Percentiles rank a stretch among this genome's conserved stretches.
These are phyloP conservation scores for Podaxis carcinomalis DNA, from an alignment of 768 basidiomycete genomes.

Conservation along the genomic window DNA sequence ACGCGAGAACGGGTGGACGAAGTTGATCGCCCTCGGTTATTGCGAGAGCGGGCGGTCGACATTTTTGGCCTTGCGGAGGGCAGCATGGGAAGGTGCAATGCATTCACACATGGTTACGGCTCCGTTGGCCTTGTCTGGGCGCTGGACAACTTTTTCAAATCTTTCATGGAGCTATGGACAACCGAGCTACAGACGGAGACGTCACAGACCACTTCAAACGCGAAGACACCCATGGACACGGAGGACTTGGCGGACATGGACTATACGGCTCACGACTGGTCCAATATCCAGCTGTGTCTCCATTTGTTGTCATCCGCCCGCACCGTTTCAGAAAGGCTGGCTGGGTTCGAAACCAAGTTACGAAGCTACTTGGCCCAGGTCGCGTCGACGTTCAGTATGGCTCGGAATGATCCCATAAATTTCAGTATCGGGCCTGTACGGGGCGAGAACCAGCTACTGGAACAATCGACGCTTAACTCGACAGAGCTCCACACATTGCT, in stretches of 20 bases:
- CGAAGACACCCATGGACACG: slow-evolving; percentile 29
- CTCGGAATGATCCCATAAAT: slow-evolving; percentile 48
- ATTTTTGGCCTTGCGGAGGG: slow-evolving; percentile 79
- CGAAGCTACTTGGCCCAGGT: slow-evolving; percentile 54
- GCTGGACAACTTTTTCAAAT: slow-evolving; percentile 64
- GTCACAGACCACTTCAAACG: slow-evolving; percentile 23
- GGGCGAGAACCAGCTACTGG: slow-evolving; percentile 71
- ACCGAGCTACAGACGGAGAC: slow-evolving; percentile 41
- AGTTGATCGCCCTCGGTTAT: slow-evolving; percentile 52
- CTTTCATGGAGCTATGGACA: slow-evolving; percentile 67
- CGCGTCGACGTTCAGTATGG: slow-evolving; percentile 53
- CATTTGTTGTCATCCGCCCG: slow-evolving; percentile 83
- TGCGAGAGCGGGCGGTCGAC: slow-evolving; percentile 73
- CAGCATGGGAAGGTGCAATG: slow-evolving; percentile 65
- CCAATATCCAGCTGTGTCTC: slow-evolving; percentile 74
- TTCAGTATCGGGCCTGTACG: slow-evolving; percentile 54
- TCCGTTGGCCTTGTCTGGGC: slow-evolving; percentile 67
- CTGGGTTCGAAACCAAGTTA: slow-evolving; percentile 67
- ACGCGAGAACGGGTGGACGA: slow-evolving; percentile 33
- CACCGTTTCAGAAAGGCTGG: slow-evolving; percentile 63
- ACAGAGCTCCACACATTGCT: slow-evolving; percentile 65
- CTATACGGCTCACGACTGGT: slow-evolving; percentile 88
- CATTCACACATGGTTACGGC: slow-evolving; percentile 90
- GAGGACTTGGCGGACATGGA: slow-evolving; percentile 78
- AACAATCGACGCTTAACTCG: slow-evolving; percentile 83